Conservation (phyloP, 1,139 yeast genomes). For the Taphrina flavorubra region DNA sequence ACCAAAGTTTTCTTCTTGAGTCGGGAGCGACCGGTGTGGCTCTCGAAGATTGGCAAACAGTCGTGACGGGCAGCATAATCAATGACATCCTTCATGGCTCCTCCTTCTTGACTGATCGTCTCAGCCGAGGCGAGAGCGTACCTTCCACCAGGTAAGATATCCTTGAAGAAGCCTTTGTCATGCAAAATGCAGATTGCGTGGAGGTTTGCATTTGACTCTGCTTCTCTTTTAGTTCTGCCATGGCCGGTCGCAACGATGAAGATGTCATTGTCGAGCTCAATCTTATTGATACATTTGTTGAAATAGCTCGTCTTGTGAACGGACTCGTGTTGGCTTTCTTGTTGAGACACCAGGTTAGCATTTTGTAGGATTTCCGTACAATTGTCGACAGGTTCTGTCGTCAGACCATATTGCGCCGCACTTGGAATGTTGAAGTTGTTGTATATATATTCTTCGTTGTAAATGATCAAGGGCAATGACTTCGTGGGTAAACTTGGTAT, state of each 20-base stretch:
- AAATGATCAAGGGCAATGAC: background rate
- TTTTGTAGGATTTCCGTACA: constrained; percentile 7
- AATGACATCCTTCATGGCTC: constrained; percentile 31
- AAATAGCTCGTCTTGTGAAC: background rate
- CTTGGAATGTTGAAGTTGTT: constrained; percentile 21
- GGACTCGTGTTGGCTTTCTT: background rate
- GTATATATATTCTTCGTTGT: constrained; percentile 34
- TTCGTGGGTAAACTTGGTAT: background rate
- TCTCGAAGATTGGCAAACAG: constrained; percentile 31
- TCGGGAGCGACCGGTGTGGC: constrained; percentile 20
- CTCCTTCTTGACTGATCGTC: constrained; percentile 7
- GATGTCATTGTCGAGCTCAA: constrained; percentile 22
- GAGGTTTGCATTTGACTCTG: constrained; percentile 25
- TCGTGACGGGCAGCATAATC: constrained; percentile 38
- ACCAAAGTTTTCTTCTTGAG: constrained; percentile 15
- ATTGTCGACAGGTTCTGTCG: constrained; percentile 28
- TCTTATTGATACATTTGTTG: background rate
- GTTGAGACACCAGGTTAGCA: constrained; percentile 12
- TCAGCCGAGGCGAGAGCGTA: constrained; percentile 14
- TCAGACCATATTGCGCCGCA: constrained; percentile 28
- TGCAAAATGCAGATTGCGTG: constrained; percentile 34
- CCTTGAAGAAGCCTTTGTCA: constrained; percentile 24
- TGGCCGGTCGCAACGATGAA: constrained; percentile 26
- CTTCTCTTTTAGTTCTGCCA: constrained; percentile 21
- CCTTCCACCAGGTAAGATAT: constrained; percentile 35